A percentile compares a stretch with the other conserved stretches of the same genome.
Evolutionary conservation across 2,329 filamentous ascomycete genomes (phyloP).

Genomic region (Pseudocercospora musae): DNA sequence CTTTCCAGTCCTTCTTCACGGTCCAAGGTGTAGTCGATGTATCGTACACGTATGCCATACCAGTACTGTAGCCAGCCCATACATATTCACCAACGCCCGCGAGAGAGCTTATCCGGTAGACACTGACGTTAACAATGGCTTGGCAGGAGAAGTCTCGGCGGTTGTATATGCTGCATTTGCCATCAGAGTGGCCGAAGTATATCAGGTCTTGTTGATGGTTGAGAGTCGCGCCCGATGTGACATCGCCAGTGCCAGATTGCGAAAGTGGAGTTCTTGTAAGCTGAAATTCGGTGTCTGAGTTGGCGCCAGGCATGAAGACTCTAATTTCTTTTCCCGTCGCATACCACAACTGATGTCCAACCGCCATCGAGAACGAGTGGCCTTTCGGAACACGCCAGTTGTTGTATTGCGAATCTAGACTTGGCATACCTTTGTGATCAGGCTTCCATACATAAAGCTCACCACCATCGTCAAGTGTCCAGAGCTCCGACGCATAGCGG

Average conservation of each 20-base stretch:
- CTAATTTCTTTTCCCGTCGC: constrained; percentile 83
- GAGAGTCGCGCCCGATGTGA: constrained; percentile 77
- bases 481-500: constrained; percentile 82
- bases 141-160: constrained; percentile 71
- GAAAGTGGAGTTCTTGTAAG: constrained; percentile 68
- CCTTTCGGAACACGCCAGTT: constrained; percentile 75
- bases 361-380: constrained; percentile 83
- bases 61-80: constrained; percentile 93
- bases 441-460: constrained; percentile 84
- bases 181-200: constrained; percentile 88
- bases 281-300: constrained; percentile 69
- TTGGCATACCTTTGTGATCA: constrained; percentile 68
- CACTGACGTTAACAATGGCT: constrained; percentile 78
- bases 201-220: constrained; percentile 72
- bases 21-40: constrained; percentile 77
- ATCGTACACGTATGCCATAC: constrained; percentile 91
- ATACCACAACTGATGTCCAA: constrained; percentile 83
- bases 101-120: constrained; percentile 91
- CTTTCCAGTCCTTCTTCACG: constrained; percentile 91
- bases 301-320: constrained; percentile 71
- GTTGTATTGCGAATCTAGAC: constrained; percentile 68
- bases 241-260: constrained; percentile 73
- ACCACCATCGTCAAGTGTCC: constrained; percentile 89
- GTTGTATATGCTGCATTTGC: constrained; percentile 92
- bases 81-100: constrained; percentile 76